Base-by-base conservation (phyloP, 768 basidiomycete species). In the Podaxis sp. region DNA sequence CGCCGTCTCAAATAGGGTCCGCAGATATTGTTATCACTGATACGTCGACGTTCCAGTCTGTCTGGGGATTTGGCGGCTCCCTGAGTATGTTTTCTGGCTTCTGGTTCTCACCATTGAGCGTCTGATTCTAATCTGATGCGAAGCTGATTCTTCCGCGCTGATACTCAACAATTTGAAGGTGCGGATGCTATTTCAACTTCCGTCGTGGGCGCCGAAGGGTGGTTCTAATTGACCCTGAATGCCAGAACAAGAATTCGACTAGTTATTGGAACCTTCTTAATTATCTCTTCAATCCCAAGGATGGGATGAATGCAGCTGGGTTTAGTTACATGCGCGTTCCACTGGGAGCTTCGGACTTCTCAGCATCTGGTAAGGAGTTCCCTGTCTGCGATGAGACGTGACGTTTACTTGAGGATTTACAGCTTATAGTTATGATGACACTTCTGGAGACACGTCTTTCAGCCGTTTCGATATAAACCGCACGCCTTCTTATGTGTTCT, bases 261-360 rank as follows among this genome's bases (percentile, higher is more conserved):
- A 83, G 76, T 67, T 90, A 91, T 68, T 82, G 81, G 78, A 71
- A 75, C 11, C 69, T 90, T 10, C 69, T 90, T 28, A 77, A 80
- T 53, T 82, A 85, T 65, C 77, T 90, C 57, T 90, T 89, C 68
- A 75, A 84, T 61, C 81, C 85, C 17, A 80, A 80, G 1, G 86
- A 90, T 70, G 86, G 78, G 2, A 80, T 82, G 17, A 77, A 86
- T 60, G 78, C 84, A 10, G 88, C 89, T 28, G 89, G 88, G 6
- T 72, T 91, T 51, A 84, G 84, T 52, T 88, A 87, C 67, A 71
- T 91, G 49, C 82, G 89, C 5, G 78, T 90, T 22, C 83, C 88
- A 0, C 76, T 91, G 4, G 90, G 89, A 22, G 85, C 89, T 10
- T 80, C 86, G 5, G 89, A 90, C 71, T 90, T 90, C 67, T 88